Evolutionary conservation across 1,139 yeast species (phyloP), one percentile per base, ranked within the genome.

Genomic region (Taiozyma sp.): DNA sequence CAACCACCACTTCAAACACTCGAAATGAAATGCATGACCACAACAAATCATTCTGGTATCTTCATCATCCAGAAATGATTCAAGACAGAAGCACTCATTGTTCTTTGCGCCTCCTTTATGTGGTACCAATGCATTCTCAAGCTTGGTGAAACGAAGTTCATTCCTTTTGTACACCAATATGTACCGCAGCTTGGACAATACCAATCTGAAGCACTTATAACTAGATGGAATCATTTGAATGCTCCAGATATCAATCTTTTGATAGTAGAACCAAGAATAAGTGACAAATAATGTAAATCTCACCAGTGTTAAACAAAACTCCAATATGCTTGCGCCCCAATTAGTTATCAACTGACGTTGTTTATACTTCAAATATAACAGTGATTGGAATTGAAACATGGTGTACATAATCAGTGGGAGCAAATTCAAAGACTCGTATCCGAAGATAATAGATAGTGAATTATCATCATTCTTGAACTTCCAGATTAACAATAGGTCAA

Each of bases 1-100:
- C 30, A 76, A 61, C 84, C 84, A 79, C 46, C 61, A 60, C 51
- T 71, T 75, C 47, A 79, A 64, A 56, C 84, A 79, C 8, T 65
- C 64, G 51, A 63, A 68, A 57, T 79, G 84, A 60, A 76, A 79
- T 5, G 69, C 60, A 57, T 79, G 84, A 7, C 62, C 60, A 58
- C 84, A 79, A 10, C 59, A 55, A 10, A 66, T 57, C 32, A 72
- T 60, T 32, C 74, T 57, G 6, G 66, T 57, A 39, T 58, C 60
- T 8, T 66, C 65, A 28, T 52, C 54, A 4, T 42, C 36, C 23
- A 8, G 43, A 8, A 23, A 23, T 14, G 29, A 24, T 24, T 24
- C 29, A 40, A 43, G 47, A 45, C 63, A 69, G 52, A 47, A 48
- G 47, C 53, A 68, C 48, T 42, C 56, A 47, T 70, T 65, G 34